Evolutionary conservation across 164 flowering plant species (phyloP), one percentile per base, ranked within the genome.

Genomic region (Kalanchoe fedtschenkoi): DNA sequence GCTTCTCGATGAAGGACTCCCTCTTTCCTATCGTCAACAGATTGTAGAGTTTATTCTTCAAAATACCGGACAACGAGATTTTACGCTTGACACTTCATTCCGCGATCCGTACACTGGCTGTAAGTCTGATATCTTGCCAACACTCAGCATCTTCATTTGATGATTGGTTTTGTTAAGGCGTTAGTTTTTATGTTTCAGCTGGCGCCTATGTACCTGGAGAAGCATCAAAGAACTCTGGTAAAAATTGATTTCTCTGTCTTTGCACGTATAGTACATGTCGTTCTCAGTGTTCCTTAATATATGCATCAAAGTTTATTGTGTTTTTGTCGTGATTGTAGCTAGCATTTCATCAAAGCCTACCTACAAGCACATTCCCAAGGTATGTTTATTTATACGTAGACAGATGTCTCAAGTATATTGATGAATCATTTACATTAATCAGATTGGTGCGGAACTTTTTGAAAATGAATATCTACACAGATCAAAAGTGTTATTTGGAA

Each of bases 311-410:
- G 35, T 33, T 34, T 54, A 17, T 43, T 47, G 17, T 54, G 19
- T 33, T 21, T n/a, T 66, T 55, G 10, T 62, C 38, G 11, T 44
- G 58, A 64, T 1, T 34, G 21, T 64, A 35, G 71, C 88, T 79
- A 89, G 75, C 69, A 60, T 21, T 62, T 55, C 75, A n/a, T 28
- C 71, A 42, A 86, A 75, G 67, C 91, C 91, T 64, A 67, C 79
- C 62, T 83, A 79, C 83, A 91, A 84, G 84, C 99, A 95, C 69
- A 80, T 95, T 26, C 99, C 99, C 4, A 95, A 91, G 92, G 99
- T 91, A 75, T 54, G 58, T 67, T 1, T 26, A 44, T 17, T 15
- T 58, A 26, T 37, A 19, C 28, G 6, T 58, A 26, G 22, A 19
- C 28, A 3, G 34, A 58, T 4, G 11, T 58, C 54, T 22, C 29